These are phyloP conservation scores for Forsythia viridissima DNA, from an alignment of 257 asterid genomes.

Conservation along the genomic window DNA sequence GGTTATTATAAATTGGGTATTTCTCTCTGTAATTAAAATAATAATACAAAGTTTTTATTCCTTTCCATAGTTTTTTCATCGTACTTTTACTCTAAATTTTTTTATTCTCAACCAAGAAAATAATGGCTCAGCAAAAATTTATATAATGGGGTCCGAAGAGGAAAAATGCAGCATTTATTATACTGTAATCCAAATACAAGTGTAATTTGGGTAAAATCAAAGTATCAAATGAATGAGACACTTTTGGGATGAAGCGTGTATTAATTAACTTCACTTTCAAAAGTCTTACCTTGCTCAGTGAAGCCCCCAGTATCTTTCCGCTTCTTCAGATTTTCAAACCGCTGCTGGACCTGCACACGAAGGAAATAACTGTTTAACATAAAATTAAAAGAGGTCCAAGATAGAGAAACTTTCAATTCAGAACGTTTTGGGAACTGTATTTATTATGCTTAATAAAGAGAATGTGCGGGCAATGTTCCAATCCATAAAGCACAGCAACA, in stretches of 20 bases:
- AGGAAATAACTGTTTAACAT: constrained; percentile 5
- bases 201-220: constrained; percentile 14
- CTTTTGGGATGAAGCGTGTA: constrained; percentile 1
- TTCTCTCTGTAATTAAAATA: background rate
- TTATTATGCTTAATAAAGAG: constrained; percentile 11
- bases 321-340: constrained; percentile 89
- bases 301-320: constrained; percentile 84
- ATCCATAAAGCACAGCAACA: background rate
- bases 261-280: background rate
- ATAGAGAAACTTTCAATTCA: background rate
- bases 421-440: background rate
- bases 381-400: background rate
- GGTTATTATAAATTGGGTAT: background rate
- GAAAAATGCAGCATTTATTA: constrained; percentile 3
- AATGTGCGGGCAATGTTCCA: background rate
- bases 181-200: background rate
- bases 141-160: background rate
- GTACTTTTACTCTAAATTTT: background rate
- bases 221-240: background rate
- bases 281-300: constrained; percentile 75
- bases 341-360: constrained; percentile 74
- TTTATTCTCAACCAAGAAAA: background rate
- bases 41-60: background rate
- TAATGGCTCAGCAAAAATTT: background rate
- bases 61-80: background rate